Evolutionary conservation across 2,329 filamentous ascomycete species (phyloP).

Genomic region (Cladosporium sp.): DNA sequence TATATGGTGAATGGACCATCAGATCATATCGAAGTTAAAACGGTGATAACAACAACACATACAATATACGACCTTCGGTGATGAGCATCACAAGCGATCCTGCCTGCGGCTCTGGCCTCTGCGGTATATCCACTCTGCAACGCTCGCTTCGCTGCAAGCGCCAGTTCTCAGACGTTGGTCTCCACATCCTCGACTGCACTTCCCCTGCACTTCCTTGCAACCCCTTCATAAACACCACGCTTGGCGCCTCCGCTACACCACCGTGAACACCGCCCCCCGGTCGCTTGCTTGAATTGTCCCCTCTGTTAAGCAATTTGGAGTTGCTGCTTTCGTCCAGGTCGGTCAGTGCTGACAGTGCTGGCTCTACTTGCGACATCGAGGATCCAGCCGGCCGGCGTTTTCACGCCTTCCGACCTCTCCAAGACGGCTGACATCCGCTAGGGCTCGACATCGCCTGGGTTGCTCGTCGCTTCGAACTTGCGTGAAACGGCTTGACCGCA

Average conservation of each 20-base stretch:
- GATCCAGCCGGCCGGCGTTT: constrained; percentile 2
- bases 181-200: constrained; percentile 2
- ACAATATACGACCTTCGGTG: background rate
- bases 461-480: constrained; percentile 10
- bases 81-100: background rate
- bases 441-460: background rate
- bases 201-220: background rate
- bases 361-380: constrained; percentile 21
- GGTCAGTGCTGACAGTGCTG: background rate
- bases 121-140: constrained; percentile 2
- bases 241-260: background rate
- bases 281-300: too few relatives aligned
- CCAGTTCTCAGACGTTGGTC: constrained; percentile 11
- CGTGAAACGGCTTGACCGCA: constrained; percentile 13
- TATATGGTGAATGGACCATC: background rate
- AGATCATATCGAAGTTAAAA: background rate
- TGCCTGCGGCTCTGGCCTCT: background rate
- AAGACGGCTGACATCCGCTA: constrained; percentile 7
- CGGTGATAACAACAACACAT: background rate
- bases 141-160: constrained; percentile 16
- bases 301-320: background rate
- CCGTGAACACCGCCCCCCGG: background rate
- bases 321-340: background rate
- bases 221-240: constrained; percentile 18
- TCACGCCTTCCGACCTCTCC: background rate